Evolutionary conservation across 2,329 filamentous ascomycete species (phyloP), one percentile per base, ranked within the genome.

Genomic region (Podosphaera xanthii): DNA sequence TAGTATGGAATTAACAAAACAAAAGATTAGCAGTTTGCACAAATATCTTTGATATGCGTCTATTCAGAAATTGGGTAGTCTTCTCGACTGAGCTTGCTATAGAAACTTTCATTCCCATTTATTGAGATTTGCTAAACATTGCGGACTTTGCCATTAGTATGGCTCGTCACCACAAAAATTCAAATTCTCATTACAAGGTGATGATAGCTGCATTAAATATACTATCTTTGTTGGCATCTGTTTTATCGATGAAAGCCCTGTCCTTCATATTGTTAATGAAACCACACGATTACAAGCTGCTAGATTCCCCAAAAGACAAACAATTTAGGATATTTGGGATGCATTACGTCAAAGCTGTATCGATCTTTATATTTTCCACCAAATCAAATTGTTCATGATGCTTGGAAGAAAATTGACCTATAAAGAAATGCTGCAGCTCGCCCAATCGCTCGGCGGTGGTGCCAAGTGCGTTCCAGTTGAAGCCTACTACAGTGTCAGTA

Each of bases 321-420:
- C 6, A 22, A 12, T 34, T 5, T 22, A n/a, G 48, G 33, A 33
- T 6, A 58, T 55, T 35, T 61, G 54, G 36, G 46, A 59, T n/a
- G 35, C 34, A 10, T n/a, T 61, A 35, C 42, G 56, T 1, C 10
- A 31, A 14, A 58, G 57, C 50, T 61, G 52, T 46, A 60, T 60
- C 3, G 52, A 61, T 44, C 55, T 40, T 1, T 61, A 61, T 35
- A 8, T 58, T n/a, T 35, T 4, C 60, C 55, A 1, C 58, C 46
- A 3, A 52, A 62, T 36, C 6, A 31, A n/a, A 50, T 58, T 42
- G 22, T 34, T 10, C 50, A 53, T 14, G 30, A 58, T 34, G 56
- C 42, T 35, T 22, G 60, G 57, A 3, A 53, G 46, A 34, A 59
- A 59, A 9, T 61, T 61, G 34, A 52, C 59, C 3, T 59, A 36